Percentiles rank a stretch among this genome's conserved stretches.
Evolutionary conservation across 2,329 filamentous ascomycete species (phyloP).

Genomic region (Colletotrichum filicis): DNA sequence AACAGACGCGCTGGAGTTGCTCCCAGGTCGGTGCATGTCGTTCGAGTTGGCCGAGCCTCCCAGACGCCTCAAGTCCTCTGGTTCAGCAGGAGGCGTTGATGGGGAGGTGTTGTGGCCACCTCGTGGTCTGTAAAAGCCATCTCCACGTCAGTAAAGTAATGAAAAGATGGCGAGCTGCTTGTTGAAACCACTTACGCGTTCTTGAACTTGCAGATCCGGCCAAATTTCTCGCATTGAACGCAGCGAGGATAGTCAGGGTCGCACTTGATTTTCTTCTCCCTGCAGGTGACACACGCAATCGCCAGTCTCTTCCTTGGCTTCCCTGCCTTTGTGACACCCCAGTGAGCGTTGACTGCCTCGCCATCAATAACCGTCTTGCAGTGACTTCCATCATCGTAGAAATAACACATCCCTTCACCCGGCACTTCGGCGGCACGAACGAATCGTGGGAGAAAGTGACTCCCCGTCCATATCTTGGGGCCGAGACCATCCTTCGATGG

Average conservation of each 20-base stretch:
- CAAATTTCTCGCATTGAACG: constrained; percentile 92
- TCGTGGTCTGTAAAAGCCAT: constrained; percentile 55
- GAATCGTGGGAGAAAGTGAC: constrained; percentile 74
- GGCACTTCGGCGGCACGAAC: constrained; percentile 74
- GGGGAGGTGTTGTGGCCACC: constrained; percentile 69
- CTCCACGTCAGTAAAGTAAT: constrained; percentile 35
- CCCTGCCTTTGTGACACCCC: constrained; percentile 94
- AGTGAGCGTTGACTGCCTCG: constrained; percentile 87
- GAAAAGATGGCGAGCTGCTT: not conserved
- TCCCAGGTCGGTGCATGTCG: constrained; percentile 53
- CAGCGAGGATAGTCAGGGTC: constrained; percentile 90
- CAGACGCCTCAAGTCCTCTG: constrained; percentile 55
- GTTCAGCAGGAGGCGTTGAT: constrained; percentile 61
- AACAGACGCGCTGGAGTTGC: constrained; percentile 58
- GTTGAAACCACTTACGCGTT: constrained; percentile 76
- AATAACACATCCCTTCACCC: constrained; percentile 84
- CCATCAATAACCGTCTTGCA: constrained; percentile 88
- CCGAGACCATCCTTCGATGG: constrained; percentile 70
- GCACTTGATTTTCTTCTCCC: constrained; percentile 98
- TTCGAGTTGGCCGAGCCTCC: constrained; percentile 44
- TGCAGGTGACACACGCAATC: constrained; percentile 91
- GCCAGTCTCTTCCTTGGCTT: constrained; percentile 92
- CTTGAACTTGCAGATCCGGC: constrained; percentile 85
- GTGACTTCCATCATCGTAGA: constrained; percentile 86
- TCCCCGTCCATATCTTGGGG: constrained; percentile 77